Evolutionary conservation across 371 early-diverging fungal genomes (phyloP), one percentile per base, ranked within the genome.

Genomic region (Mortierella sp.): DNA sequence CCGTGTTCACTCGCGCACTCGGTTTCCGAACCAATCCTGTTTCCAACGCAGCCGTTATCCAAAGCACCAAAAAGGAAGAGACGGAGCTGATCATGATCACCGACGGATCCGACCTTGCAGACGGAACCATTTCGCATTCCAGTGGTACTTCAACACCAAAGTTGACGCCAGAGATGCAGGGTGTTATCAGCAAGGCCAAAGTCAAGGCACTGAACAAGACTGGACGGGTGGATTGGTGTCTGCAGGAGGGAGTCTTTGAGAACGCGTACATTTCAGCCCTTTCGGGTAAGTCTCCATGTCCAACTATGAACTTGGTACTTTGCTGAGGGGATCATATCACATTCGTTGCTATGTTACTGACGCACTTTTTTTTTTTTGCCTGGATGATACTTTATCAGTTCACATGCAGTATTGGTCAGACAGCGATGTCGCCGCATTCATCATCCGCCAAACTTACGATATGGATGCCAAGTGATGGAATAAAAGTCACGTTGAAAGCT

Each of bases 401-500:
- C 94, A 93, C 78, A 86, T 92, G 82, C 87, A 85, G 26, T 94
- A 94, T 68, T 94, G 95, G 91, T 78, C 86, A 42, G 93, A 94
- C 78, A 66, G 83, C 21, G 93, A 93, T 80, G 86, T 87, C 2
- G 84, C 87, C 8, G 84, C 83, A 10, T 89, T 90, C 59, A 69
- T 91, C 43, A 64, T 89, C 24, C 69, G 76, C 5, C 76, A 74
- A 31, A 69, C 70, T 1, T 65, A 68, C 34, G 58, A 84, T 65
- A 71, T 85, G 85, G 66, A 82, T 79, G 24, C 55, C 34, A 67
- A 48, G 6, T 8, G 16, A 48, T 24, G 10, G 8, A 58, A 58
- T 21, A 58, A 31, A 58, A 58, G n/a, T 45, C n/a, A 12, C 5
- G 39, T 39, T 8, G 10, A 39, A 39, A 14, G 8, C 39, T 39